Conservation (phyloP, 2,329 filamentous ascomycete species). For the Daldinia sp. region DNA sequence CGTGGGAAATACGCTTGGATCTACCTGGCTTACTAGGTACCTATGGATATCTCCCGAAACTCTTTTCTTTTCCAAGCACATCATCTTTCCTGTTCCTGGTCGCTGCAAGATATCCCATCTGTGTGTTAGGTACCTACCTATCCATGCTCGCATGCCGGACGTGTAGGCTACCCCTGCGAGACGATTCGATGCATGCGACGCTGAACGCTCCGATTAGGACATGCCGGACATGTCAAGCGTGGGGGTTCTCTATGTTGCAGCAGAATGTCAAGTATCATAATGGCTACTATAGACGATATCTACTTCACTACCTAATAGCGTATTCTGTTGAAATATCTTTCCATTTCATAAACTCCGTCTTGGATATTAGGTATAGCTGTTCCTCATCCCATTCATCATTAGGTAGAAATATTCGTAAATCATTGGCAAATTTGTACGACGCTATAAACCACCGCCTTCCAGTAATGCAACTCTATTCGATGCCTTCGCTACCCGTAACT, state of each 20-base stretch:
- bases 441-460: neutral
- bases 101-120: slow-evolving; percentile 9
- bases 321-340: neutral
- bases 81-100: slow-evolving; percentile 13
- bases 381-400: neutral
- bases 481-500: neutral
- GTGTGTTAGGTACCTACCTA: too few species aligned
- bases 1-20: neutral
- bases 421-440: neutral
- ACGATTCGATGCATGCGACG: slow-evolving; percentile 16
- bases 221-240: neutral
- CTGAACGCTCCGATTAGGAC: slow-evolving; percentile 3
- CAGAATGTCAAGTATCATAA: neutral
- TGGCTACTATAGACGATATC: neutral
- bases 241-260: neutral
- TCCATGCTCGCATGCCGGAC: neutral
- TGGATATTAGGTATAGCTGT: neutral
- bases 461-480: neutral
- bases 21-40: too few species aligned
- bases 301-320: neutral
- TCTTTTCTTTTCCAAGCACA: slow-evolving; percentile 4
- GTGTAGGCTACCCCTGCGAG: slow-evolving; percentile 1
- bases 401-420: slow-evolving; percentile 7
- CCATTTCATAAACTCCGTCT: neutral
- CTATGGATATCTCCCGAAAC: slow-evolving; percentile 1